Evolutionary conservation across 306 rosid genomes (phyloP).

Genomic region (Canavalia gladiata): DNA sequence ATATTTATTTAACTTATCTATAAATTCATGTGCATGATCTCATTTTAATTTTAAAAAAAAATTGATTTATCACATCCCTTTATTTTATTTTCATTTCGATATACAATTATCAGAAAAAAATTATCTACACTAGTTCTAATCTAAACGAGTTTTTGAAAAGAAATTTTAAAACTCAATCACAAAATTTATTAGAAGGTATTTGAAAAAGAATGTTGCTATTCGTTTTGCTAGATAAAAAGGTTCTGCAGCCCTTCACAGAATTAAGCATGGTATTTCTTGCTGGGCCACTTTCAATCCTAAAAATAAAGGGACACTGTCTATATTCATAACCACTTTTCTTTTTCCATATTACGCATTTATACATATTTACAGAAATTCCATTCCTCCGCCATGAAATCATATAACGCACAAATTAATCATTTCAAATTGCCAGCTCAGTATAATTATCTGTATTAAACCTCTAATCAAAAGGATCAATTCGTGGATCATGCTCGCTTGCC

Average conservation of each 20-base stretch:
- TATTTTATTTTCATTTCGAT: too few relatives aligned
- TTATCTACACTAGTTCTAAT: too few relatives aligned
- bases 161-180: too few relatives aligned
- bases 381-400: constrained; percentile 25
- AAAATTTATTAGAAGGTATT: too few relatives aligned
- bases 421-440: constrained; percentile 12
- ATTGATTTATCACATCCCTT: too few relatives aligned
- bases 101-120: too few relatives aligned
- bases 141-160: too few relatives aligned
- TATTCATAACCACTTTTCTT: constrained; percentile 17
- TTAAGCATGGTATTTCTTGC: constrained; percentile 10
- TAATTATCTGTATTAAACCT: not conserved
- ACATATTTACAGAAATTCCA: constrained; percentile 52
- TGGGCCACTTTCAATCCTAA: constrained; percentile 14
- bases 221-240: not conserved
- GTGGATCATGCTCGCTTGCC: constrained; percentile 98
- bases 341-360: constrained; percentile 15
- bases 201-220: not conserved
- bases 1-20: too few relatives aligned
- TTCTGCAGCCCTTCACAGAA: not conserved
- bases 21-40: too few relatives aligned
- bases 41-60: too few relatives aligned
- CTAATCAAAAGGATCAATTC: constrained; percentile 95
- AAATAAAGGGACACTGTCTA: not conserved
- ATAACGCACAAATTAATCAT: not conserved